phyloP scores from a whole-genome alignment of 1,284 basidiomycete genomes.

The Cryptococcus wingfieldii region DNA sequence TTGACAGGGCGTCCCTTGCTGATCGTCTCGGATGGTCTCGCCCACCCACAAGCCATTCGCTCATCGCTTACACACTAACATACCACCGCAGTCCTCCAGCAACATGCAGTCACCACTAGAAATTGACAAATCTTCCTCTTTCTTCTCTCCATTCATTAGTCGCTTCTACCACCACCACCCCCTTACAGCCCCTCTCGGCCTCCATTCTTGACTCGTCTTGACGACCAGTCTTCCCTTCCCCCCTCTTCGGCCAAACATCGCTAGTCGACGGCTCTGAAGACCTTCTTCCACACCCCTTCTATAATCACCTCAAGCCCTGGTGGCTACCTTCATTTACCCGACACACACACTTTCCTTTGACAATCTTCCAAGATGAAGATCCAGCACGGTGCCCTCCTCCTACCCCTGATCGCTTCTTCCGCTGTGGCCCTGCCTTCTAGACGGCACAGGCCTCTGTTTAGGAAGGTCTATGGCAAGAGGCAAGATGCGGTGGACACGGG shows the following conservation, averaged over 20 bases:
- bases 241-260: constrained; percentile 3
- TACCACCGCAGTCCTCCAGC: neutral
- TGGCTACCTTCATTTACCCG: constrained; percentile 13
- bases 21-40: too few relatives aligned
- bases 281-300: neutral
- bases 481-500: constrained; percentile 2
- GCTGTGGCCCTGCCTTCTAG: constrained; percentile 28
- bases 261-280: constrained; percentile 10
- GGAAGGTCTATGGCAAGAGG: constrained; percentile 19
- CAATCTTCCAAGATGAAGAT: constrained; percentile 13
- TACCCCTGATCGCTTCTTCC: constrained; percentile 30
- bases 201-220: constrained; percentile 10
- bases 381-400: constrained; percentile 20
- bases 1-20: too few relatives aligned
- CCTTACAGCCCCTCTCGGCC: neutral
- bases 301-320: constrained; percentile 7
- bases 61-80: neutral
- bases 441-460: constrained; percentile 19
- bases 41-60: too few relatives aligned
- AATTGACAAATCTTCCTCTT: constrained; percentile 2
- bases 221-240: constrained; percentile 9
- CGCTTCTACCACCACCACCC: neutral
- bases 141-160: neutral
- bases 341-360: constrained; percentile 6
- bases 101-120: neutral